Conservation (phyloP, 176 grass and related monocot genomes). For the Cocos nucifera region DNA sequence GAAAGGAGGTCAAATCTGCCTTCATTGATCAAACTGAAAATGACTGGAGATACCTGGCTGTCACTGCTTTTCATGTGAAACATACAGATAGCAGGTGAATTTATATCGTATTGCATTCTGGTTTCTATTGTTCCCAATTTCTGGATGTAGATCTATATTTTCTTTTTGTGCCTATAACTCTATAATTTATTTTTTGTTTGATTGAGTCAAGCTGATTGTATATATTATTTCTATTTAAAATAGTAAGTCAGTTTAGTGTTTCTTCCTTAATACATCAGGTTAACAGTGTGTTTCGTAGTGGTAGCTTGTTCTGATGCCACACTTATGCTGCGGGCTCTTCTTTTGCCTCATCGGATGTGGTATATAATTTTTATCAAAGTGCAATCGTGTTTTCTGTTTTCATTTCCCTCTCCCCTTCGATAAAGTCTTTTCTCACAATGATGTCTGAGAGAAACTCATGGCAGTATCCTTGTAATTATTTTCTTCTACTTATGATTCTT, state of each 20-base stretch:
- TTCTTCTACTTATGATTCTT: too few species aligned
- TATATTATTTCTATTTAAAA: too few species aligned
- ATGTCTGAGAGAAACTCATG: not conserved
- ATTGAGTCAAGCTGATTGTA: too few species aligned
- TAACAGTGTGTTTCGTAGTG: slow-evolving; percentile 68
- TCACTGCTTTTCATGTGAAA: slow-evolving; percentile 88
- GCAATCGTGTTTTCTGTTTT: not conserved
- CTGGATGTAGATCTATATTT: too few species aligned
- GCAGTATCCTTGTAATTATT: too few species aligned
- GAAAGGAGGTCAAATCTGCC: slow-evolving; percentile 12
- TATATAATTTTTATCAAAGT: slow-evolving; percentile 30
- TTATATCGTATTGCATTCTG: not conserved
- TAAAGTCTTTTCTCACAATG: slow-evolving; percentile 2
- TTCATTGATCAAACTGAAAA: slow-evolving; percentile 57
- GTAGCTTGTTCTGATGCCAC: slow-evolving; percentile 95
- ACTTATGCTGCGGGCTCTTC: slow-evolving; percentile 60
- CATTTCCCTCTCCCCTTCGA: not conserved
- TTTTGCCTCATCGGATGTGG: slow-evolving; percentile 89
- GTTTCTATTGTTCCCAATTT: too few species aligned
- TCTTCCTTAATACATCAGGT: slow-evolving; percentile 29
- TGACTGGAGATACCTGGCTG: slow-evolving; percentile 97
- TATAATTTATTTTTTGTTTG: too few species aligned
- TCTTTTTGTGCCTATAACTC: too few species aligned
- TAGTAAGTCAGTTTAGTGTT: too few species aligned
- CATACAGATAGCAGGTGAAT: slow-evolving; percentile 47